Conservation (phyloP, 352 stramenopile genomes). For the Pythium biforme region DNA sequence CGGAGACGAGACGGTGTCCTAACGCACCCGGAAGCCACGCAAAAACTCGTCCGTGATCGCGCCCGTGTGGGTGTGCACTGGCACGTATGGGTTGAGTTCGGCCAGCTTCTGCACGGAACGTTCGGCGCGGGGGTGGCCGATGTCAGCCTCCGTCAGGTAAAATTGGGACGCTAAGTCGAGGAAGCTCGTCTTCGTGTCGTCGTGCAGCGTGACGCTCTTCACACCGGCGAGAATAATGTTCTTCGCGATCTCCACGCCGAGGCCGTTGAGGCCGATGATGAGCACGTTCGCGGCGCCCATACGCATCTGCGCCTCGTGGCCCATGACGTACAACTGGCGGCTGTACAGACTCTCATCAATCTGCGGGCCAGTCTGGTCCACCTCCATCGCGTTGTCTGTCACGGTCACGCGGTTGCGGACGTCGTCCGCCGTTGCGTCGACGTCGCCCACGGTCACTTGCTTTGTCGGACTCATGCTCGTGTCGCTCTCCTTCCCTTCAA, state of each 20-base stretch:
- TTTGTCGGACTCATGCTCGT: constrained; percentile 51
- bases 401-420: constrained; percentile 72
- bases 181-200: constrained; percentile 80
- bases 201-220: constrained; percentile 94
- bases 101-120: constrained; percentile 89
- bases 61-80: constrained; percentile 64
- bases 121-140: constrained; percentile 85
- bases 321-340: constrained; percentile 99
- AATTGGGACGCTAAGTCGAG: constrained; percentile 96
- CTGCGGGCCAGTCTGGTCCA: constrained; percentile 45
- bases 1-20: neutral
- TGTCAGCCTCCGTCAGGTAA: constrained; percentile 90
- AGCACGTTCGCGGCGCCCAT: constrained; percentile 96
- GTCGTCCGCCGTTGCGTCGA: constrained; percentile 71
- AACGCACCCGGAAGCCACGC: constrained; percentile 65
- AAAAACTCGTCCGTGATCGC: constrained; percentile 73
- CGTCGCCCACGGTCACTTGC: constrained; percentile 61
- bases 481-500: neutral
- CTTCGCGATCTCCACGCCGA: constrained; percentile 98
- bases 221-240: constrained; percentile 98
- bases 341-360: constrained; percentile 90
- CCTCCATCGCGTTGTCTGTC: constrained; percentile 66
- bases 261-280: constrained; percentile 93
- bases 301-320: constrained; percentile 96
- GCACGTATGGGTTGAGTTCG: constrained; percentile 97